Evolutionary conservation across 1,284 basidiomycete genomes (phyloP).

Genomic region (Austropuccinia psidii): DNA sequence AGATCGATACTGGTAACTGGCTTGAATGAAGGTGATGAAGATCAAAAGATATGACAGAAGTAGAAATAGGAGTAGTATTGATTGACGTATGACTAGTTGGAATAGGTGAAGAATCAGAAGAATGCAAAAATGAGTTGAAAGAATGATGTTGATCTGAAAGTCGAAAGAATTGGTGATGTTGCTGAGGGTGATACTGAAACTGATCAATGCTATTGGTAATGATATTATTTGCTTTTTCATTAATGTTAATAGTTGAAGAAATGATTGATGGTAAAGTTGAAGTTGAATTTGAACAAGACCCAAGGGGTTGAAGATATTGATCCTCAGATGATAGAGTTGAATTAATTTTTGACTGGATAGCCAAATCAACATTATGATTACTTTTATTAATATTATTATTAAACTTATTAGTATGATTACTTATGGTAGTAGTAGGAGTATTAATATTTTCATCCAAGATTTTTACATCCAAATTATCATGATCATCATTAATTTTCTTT

Average conservation of each 20-base stretch:
- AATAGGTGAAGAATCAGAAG: not conserved
- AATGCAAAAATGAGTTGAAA: not conserved
- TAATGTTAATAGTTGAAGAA: not conserved
- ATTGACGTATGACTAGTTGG: too few species aligned
- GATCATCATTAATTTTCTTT: too few species aligned
- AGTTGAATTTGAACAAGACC: not conserved
- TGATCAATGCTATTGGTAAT: conserved; percentile 2
- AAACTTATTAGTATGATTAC: not conserved
- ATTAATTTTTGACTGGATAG: not conserved
- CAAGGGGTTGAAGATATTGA: too few species aligned
- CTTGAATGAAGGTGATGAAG: not conserved
- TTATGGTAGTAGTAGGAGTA: not conserved
- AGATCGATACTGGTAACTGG: not conserved
- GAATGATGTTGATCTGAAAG: not conserved
- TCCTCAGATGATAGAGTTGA: not conserved
- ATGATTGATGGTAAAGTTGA: not conserved
- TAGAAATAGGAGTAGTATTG: too few species aligned
- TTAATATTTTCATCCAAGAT: not conserved
- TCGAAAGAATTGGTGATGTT: not conserved
- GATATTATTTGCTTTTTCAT: not conserved
- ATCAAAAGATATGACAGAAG: too few species aligned
- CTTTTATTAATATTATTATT: not conserved
- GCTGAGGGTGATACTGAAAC: not conserved
- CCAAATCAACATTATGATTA: not conserved
- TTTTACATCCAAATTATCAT: too few species aligned